Evolutionary conservation across 208 protist species (phyloP), one percentile per base, ranked within the genome.

Genomic region (Crithidia sp.): DNA sequence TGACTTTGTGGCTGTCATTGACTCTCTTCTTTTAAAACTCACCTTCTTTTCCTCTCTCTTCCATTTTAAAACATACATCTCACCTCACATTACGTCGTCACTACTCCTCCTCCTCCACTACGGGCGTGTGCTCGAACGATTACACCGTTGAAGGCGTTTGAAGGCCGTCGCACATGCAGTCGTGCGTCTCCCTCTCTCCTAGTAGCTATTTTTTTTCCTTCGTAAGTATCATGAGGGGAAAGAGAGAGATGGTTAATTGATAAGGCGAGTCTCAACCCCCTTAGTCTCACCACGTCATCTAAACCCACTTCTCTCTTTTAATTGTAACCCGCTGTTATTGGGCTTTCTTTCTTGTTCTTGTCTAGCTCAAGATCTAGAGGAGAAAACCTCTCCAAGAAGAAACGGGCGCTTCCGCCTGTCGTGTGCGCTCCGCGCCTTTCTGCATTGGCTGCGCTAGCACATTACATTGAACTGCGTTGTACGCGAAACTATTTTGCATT

Each of bases 361-460:
- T 17, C 50, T 12, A 1, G 50, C 50, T 19, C 50, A 55, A 55
- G 16, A 55, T 55, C 16, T 55, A 55, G 50, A 55, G 50, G 50
- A 55, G 16, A 55, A 55, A 55, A 55, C 8, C 50, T 12, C 12
- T 5, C 16, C 16, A 55, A 17, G 16, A 55, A 55, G 16, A 55
- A 55, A 55, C 50, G 50, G 4, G 50, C 50, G 50, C 50, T 55
- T 55, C 50, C 16, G 50, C 50, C 50, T 55, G 50, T 55, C 12
- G 50, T 55, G 50, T 55, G 50, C 50, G 50, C 50, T 55, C 50
- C 50, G 50, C 50, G 50, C 50, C 50, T 55, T 55, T 6, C 50
- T 55, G 16, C 8, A 55, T 55, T 55, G 50, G 50, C 50, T 55
- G 50, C 50, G 50, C 16, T 17, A 55, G 50, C 50, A 55, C 50